phyloP scores from a whole-genome alignment of 768 basidiomycete genomes.

The Thelephora aurantiotincta region DNA sequence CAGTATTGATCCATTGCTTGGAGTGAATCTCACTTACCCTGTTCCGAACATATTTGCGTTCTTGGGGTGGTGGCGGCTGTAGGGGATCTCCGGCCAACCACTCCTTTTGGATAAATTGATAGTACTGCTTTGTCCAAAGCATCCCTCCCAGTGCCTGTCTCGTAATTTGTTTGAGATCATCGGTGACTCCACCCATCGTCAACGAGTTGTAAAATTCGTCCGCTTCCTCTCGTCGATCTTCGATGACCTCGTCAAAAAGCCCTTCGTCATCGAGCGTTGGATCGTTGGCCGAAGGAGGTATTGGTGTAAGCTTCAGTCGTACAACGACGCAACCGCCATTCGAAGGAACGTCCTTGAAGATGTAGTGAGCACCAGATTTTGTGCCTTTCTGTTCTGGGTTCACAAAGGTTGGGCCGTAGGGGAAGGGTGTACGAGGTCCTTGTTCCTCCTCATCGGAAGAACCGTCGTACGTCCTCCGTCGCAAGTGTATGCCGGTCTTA shows the following conservation, averaged over 20 bases:
- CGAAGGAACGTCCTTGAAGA: constrained; percentile 75
- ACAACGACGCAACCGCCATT: constrained; percentile 92
- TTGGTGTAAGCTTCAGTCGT: constrained; percentile 80
- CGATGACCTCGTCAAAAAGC: constrained; percentile 76
- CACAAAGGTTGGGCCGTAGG: constrained; percentile 44
- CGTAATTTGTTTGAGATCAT: constrained; percentile 93
- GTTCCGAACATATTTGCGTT: constrained; percentile 76
- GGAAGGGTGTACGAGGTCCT: constrained; percentile 48
- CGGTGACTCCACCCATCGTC: constrained; percentile 71
- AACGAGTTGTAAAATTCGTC: constrained; percentile 89
- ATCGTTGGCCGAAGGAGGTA: constrained; percentile 51
- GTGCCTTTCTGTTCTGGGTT: constrained; percentile 84
- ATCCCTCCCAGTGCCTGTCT: constrained; percentile 92
- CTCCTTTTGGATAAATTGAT: constrained; percentile 90
- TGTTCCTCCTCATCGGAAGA: constrained; percentile 23
- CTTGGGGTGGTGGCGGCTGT: constrained; percentile 88
- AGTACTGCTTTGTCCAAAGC: constrained; percentile 98
- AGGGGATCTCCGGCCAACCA: constrained; percentile 95
- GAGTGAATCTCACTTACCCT: constrained; percentile 28
- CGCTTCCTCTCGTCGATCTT: constrained; percentile 84
- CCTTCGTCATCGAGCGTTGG: constrained; percentile 77
- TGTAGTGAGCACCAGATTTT: constrained; percentile 87
- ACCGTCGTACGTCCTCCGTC: constrained; percentile 8
- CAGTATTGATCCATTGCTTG: not conserved
- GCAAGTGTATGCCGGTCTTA: constrained; percentile 32